Evolutionary conservation across 352 stramenopile genomes (phyloP).

Genomic region (Globisporangium carolinianum): DNA sequence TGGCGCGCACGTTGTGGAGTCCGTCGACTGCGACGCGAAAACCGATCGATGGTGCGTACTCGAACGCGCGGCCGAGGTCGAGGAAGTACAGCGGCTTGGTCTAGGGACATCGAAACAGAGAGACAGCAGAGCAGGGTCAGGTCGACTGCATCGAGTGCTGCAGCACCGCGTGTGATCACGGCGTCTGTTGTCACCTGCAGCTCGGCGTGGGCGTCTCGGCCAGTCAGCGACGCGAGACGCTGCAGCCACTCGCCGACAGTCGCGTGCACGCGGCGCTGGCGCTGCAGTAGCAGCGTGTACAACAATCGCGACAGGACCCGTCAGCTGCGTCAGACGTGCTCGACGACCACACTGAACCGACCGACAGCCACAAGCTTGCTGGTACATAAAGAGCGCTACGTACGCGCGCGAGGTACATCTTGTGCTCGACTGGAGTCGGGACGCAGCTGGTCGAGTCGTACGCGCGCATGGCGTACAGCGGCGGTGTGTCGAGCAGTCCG

Average conservation of each 20-base stretch:
- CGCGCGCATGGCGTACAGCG: slow-evolving; percentile 31
- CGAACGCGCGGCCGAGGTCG: slow-evolving; percentile 35
- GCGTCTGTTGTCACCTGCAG: no score
- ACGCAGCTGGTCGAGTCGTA: slow-evolving; percentile 49
- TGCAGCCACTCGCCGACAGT: neutral
- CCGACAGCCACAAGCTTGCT: no score
- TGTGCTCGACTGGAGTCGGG: slow-evolving; percentile 46
- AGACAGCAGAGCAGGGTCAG: neutral
- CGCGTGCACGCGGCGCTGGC: neutral
- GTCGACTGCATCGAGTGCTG: no score
- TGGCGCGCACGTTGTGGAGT: slow-evolving; percentile 59
- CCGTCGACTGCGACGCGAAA: slow-evolving; percentile 64
- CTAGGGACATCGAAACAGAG: slow-evolving; percentile 10
- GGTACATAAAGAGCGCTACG: neutral
- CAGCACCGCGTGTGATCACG: neutral
- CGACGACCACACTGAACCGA: neutral
- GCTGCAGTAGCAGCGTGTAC: neutral
- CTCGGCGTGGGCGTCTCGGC: no score
- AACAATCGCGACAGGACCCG: neutral
- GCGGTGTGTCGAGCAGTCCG: slow-evolving; percentile 34
- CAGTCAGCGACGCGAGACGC: neutral
- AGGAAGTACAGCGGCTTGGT: slow-evolving; percentile 39
- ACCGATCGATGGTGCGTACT: slow-evolving; percentile 47
- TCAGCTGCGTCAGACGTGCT: neutral
- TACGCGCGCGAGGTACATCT: slow-evolving; percentile 53